These are phyloP conservation scores for Pythium guiyangense DNA, from an alignment of 352 stramenopile genomes.

Conservation along the genomic window DNA sequence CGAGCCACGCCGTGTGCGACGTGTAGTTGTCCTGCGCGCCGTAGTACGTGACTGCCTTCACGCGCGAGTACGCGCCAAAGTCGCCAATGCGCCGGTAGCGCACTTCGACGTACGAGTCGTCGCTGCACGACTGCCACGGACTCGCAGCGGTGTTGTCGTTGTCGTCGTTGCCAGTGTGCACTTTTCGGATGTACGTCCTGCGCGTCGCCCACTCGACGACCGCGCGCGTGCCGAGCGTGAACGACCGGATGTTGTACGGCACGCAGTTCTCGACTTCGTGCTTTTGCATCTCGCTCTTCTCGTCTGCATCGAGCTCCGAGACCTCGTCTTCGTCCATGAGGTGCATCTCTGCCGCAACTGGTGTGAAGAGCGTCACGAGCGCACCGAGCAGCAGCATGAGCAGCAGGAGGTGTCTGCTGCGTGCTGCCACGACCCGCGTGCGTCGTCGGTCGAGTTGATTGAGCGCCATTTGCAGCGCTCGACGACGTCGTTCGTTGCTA, in stretches of 20 bases:
- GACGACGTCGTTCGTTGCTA: too few relatives aligned
- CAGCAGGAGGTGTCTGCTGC: too few relatives aligned
- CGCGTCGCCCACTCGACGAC: slow-evolving; percentile 71
- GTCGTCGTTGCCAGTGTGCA: slow-evolving; percentile 38
- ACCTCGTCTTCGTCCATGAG: slow-evolving; percentile 32
- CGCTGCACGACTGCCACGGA: slow-evolving; percentile 66
- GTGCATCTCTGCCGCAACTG: slow-evolving; percentile 19
- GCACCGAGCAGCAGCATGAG: slow-evolving; percentile 10
- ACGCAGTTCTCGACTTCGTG: slow-evolving; percentile 84
- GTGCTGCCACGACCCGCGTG: too few relatives aligned
- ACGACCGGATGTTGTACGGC: slow-evolving; percentile 74
- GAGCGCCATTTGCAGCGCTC: too few relatives aligned
- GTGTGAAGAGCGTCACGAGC: neutral
- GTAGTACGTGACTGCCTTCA: slow-evolving; percentile 54
- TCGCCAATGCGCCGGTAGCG: slow-evolving; percentile 42
- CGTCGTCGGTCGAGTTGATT: too few relatives aligned
- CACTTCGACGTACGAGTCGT: slow-evolving; percentile 56
- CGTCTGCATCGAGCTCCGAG: slow-evolving; percentile 36
- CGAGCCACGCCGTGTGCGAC: slow-evolving; percentile 60
- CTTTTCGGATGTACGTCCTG: slow-evolving; percentile 66
- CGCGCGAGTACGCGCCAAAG: slow-evolving; percentile 26
- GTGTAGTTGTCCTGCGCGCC: slow-evolving; percentile 50
- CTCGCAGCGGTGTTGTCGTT: slow-evolving; percentile 20
- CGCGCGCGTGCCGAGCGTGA: slow-evolving; percentile 39
- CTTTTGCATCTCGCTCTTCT: slow-evolving; percentile 65